Percentiles rank a stretch among this genome's conserved stretches.
Evolutionary conservation across 192 early-diverging fungal genomes (phyloP).

Genomic region (Chytriomyces sp.): DNA sequence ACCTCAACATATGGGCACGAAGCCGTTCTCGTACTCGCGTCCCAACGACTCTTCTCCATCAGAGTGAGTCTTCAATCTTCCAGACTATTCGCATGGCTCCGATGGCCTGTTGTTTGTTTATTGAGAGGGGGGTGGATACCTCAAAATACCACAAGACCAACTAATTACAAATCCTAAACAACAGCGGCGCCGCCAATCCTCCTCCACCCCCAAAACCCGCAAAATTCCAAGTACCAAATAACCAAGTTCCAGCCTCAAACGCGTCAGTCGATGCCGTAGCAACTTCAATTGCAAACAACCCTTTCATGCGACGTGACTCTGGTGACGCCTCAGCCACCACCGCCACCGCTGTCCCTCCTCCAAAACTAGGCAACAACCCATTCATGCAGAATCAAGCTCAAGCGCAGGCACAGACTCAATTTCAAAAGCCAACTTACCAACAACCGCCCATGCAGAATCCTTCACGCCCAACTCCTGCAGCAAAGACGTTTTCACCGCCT

Average conservation of each 20-base stretch:
- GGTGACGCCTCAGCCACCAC: background rate
- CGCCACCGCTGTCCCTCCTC: background rate
- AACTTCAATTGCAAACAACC: conserved; percentile 22
- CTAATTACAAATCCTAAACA: conserved; percentile 7
- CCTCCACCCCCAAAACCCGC: conserved; percentile 37
- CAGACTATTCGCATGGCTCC: too few relatives aligned
- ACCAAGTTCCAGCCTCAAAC: background rate
- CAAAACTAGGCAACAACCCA: background rate
- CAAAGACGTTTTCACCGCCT: background rate
- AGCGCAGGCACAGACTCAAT: background rate
- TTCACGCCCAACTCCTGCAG: conserved; percentile 6
- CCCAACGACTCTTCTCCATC: background rate
- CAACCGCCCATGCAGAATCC: background rate
- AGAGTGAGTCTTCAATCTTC: background rate
- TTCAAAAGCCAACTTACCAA: background rate
- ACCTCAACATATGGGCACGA: conserved; percentile 5
- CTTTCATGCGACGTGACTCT: conserved; percentile 21
- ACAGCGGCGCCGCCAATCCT: conserved; percentile 13
- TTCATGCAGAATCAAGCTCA: background rate
- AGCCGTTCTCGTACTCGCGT: conserved; percentile 19
- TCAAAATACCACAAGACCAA: conserved; percentile 1
- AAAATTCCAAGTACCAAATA: conserved; percentile 25
- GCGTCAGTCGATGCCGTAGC: conserved; percentile 13
- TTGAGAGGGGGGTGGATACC: background rate
- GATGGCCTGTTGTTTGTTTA: background rate